phyloP scores from a whole-genome alignment of 352 stramenopile genomes.

The Phytopythium kandeliae region DNA sequence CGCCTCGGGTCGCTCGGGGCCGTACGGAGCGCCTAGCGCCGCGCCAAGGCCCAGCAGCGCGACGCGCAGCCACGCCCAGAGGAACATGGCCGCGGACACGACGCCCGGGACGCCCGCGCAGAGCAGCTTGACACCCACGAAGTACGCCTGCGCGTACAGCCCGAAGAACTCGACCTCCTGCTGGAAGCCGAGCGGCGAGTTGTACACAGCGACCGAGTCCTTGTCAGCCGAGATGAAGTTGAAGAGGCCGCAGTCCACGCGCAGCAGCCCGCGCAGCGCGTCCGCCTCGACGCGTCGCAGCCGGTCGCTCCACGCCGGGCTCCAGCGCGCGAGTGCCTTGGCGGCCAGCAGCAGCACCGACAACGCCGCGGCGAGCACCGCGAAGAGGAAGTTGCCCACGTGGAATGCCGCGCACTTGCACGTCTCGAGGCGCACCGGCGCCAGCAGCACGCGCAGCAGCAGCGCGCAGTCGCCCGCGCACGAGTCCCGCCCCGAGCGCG shows the following conservation, averaged over 20 bases:
- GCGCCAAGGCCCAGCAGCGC: slow-evolving; percentile 13
- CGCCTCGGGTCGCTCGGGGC: not conserved
- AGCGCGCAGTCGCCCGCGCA: slow-evolving; percentile 42
- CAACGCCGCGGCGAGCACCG: slow-evolving; percentile 21
- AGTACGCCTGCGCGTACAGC: slow-evolving; percentile 54
- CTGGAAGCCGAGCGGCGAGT: slow-evolving; percentile 22
- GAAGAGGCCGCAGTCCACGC: slow-evolving; percentile 42
- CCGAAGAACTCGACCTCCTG: slow-evolving; percentile 25
- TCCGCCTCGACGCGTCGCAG: slow-evolving; percentile 22
- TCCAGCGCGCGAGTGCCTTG: slow-evolving; percentile 17
- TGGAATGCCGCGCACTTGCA: slow-evolving; percentile 64
- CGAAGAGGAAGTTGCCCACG: slow-evolving; percentile 37
- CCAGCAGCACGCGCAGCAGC: slow-evolving; percentile 41
- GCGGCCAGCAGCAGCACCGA: slow-evolving; percentile 16
- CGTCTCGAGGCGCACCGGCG: slow-evolving; percentile 44
- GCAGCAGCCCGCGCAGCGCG: slow-evolving; percentile 30
- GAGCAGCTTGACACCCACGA: slow-evolving; percentile 42
- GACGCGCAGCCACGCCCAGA: slow-evolving; percentile 40
- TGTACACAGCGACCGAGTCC: slow-evolving; percentile 51
- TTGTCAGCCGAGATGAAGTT: slow-evolving; percentile 45
- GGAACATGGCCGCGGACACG: slow-evolving; percentile 33
- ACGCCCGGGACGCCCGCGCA: slow-evolving; percentile 36
- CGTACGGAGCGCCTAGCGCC: not conserved
- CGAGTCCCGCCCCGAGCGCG: slow-evolving; percentile 9
- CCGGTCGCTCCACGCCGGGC: not conserved